phyloP scores from a whole-genome alignment of 2,329 filamentous ascomycete genomes.

The Apiospora hydei region DNA sequence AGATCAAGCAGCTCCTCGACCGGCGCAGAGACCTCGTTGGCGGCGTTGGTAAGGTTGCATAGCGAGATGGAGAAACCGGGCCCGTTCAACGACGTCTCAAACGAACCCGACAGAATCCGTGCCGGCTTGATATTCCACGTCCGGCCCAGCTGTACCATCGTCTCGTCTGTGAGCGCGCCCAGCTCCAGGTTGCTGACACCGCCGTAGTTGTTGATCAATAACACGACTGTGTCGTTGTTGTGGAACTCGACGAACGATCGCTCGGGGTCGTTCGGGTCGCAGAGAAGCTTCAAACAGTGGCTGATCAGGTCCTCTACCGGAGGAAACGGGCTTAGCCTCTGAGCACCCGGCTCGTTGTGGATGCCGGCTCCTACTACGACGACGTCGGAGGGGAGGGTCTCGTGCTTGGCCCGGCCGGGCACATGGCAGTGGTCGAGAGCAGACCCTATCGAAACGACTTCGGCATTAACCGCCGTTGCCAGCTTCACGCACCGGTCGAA shows the following conservation, averaged over 20 bases:
- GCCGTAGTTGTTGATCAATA: conserved; percentile 66
- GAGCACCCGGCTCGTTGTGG: conserved; percentile 55
- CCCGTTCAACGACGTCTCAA: conserved; percentile 62
- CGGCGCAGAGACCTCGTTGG: conserved; percentile 34
- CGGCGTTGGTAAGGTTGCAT: conserved; percentile 54
- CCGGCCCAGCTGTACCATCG: conserved; percentile 27
- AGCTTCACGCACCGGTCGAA: conserved; percentile 63
- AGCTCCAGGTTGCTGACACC: conserved; percentile 62
- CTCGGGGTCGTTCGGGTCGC: conserved; percentile 60
- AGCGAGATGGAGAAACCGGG: conserved; percentile 64
- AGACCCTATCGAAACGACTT: conserved; percentile 72
- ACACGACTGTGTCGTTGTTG: conserved; percentile 52
- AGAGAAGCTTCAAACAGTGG: conserved; percentile 59
- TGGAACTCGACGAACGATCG: conserved; percentile 59
- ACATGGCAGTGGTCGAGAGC: conserved; percentile 78
- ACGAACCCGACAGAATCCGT: conserved; percentile 54
- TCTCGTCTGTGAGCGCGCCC: conserved; percentile 60
- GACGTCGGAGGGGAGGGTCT: conserved; percentile 49
- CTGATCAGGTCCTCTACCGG: conserved; percentile 47
- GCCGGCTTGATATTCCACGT: conserved; percentile 55
- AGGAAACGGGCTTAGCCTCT: conserved; percentile 50
- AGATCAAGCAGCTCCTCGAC: conserved; percentile 52
- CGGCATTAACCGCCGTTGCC: conserved; percentile 62
- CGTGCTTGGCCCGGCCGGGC: conserved; percentile 65
- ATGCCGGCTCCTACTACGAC: conserved; percentile 61